Conservation (phyloP, 2,329 filamentous ascomycete genomes). For the Colletotrichum gigasporum region DNA sequence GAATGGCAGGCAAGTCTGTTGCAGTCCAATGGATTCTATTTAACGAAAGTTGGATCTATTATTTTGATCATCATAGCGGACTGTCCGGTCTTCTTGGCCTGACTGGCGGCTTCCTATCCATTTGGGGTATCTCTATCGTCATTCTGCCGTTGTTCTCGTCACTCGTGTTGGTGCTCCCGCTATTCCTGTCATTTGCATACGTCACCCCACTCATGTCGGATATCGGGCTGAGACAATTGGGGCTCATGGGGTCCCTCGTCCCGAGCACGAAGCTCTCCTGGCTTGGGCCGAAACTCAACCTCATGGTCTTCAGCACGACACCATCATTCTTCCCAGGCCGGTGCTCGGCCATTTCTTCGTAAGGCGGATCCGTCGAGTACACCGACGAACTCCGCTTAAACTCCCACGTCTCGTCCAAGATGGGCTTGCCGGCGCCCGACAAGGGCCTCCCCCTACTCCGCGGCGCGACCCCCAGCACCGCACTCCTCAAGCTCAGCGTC, state of each 20-base stretch:
- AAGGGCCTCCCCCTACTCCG: slow-evolving; percentile 33
- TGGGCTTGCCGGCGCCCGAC: slow-evolving; percentile 20
- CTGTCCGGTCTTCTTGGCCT: slow-evolving; percentile 13
- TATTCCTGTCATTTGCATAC: not conserved
- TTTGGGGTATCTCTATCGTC: slow-evolving; percentile 13
- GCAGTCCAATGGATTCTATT: not conserved
- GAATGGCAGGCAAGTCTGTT: too few relatives aligned
- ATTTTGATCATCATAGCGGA: not conserved
- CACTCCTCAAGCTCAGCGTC: slow-evolving; percentile 39
- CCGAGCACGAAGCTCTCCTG: slow-evolving; percentile 44
- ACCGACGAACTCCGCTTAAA: slow-evolving; percentile 22
- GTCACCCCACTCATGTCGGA: slow-evolving; percentile 35
- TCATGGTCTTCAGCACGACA: slow-evolving; percentile 26
- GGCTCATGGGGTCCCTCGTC: slow-evolving; percentile 40
- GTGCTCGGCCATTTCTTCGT: not conserved
- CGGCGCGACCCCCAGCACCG: slow-evolving; percentile 37
- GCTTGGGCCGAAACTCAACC: slow-evolving; percentile 30
- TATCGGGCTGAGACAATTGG: slow-evolving; percentile 37
- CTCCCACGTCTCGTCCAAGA: slow-evolving; percentile 13
- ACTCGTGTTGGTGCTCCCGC: not conserved
- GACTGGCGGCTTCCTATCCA: not conserved
- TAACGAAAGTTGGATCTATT: not conserved
- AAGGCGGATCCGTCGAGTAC: slow-evolving; percentile 15
- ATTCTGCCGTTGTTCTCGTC: not conserved
- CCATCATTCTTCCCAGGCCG: slow-evolving; percentile 17